Base-by-base conservation (phyloP, 805 yeast species). In the Saccharomyces jurei region DNA sequence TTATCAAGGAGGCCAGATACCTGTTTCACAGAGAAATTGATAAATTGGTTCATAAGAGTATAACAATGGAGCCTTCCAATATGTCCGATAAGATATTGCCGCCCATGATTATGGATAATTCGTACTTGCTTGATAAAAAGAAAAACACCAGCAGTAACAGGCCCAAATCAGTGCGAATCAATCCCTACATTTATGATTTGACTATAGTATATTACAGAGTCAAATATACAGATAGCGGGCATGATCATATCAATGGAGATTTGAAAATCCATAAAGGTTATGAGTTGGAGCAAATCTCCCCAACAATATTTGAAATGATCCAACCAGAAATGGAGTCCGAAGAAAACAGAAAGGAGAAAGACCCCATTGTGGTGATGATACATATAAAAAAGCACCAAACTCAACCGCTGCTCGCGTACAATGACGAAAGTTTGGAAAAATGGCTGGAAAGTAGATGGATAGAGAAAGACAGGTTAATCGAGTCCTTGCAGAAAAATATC, bases 381-480 rank as follows among this genome's bases (percentile, higher is more conserved):
- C 76, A 81, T 61, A 72, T 83, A 31, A 50, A 54, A 25, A 78
- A 74, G 54, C 74, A 76, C 17, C 77, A 76, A 57, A 60, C 79
- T 21, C 63, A 81, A 17, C 61, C 73, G 13, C 70, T 82, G 52
- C 67, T 86, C 10, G 83, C 87, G 0, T 51, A 64, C 8, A 85
- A 79, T 58, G 73, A 82, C 28, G 71, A 75, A 49, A 81, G 79
- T 58, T 59, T 86, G 41, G 90, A 87, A 58, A 81, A 80, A 66
- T 90, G 94, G 87, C 69, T 90, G 6, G 97, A 90, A 65, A 72
- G 72, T 46, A 71, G 74, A 32, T 90, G 97, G 96, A 68, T 70
- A 8, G 81, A 78, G 41, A 89, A 88, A 64, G 96, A 90, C 63
- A 73, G 65, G 53, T 57, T 75, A 50, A 71, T 82, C 28, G 70